Conservation (phyloP, 768 basidiomycete species). For the Leccinum subtestaceum region DNA sequence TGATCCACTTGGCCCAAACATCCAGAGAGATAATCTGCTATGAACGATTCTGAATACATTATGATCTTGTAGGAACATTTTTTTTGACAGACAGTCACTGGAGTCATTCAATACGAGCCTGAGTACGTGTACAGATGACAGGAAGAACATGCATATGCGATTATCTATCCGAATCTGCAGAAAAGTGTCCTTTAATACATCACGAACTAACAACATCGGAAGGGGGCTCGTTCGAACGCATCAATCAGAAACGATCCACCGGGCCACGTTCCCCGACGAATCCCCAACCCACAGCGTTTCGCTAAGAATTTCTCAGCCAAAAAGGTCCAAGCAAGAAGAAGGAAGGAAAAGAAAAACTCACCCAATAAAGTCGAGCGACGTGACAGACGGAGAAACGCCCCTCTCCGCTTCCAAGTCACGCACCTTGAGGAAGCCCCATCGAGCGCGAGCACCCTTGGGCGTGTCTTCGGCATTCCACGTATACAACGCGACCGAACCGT, state of each 20-base stretch:
- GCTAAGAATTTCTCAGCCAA: constrained; percentile 5
- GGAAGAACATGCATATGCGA: neutral
- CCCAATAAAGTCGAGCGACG: constrained; percentile 82
- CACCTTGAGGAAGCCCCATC: constrained; percentile 73
- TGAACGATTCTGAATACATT: too few species aligned
- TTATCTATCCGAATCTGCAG: neutral
- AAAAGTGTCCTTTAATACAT: neutral
- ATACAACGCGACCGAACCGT: constrained; percentile 74
- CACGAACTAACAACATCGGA: neutral
- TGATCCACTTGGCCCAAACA: too few species aligned
- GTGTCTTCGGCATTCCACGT: constrained; percentile 84
- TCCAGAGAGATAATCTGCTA: too few species aligned
- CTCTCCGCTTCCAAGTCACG: constrained; percentile 60
- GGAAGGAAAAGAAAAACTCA: constrained; percentile 32
- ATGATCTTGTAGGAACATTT: too few species aligned
- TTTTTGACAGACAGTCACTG: too few species aligned
- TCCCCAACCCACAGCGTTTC: constrained; percentile 28
- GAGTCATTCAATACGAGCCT: too few species aligned
- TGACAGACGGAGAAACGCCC: constrained; percentile 45
- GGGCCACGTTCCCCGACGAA: constrained; percentile 22
- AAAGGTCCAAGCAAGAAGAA: neutral
- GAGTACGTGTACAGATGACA: too few species aligned
- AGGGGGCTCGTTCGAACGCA: neutral
- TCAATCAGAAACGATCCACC: constrained; percentile 26
- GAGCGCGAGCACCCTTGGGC: constrained; percentile 58